A percentile compares a stretch with the other conserved stretches of the same genome.
Conservation (phyloP, 192 early-diverging fungal genomes). For the Pilobolus umbonatus region DNA sequence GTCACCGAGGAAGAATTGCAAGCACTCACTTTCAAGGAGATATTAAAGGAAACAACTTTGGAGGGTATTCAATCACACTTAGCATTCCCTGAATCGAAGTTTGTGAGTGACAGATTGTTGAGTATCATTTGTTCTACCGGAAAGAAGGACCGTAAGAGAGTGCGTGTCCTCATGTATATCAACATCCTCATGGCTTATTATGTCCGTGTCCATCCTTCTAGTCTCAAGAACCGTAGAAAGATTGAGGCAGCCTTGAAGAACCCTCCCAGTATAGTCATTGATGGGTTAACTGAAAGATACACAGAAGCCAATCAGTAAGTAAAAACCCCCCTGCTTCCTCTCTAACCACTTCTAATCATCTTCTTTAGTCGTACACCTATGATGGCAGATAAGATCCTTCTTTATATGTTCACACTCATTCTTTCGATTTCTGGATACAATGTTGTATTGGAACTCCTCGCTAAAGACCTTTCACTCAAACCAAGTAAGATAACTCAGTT, state of each 20-base stretch:
- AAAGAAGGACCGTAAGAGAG: conserved; percentile 47
- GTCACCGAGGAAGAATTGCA: conserved; percentile 58
- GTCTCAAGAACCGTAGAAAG: conserved; percentile 42
- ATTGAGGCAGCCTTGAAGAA: conserved; percentile 46
- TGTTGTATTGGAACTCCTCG: conserved; percentile 55
- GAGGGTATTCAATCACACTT: conserved; percentile 31
- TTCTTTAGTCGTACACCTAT: conserved; percentile 47
- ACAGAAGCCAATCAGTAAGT: conserved; percentile 52
- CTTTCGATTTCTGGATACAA: conserved; percentile 71
- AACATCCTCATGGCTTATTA: conserved; percentile 70
- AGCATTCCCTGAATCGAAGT: conserved; percentile 41
- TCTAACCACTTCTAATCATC: neutral
- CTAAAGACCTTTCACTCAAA: conserved; percentile 58
- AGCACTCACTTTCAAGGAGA: conserved; percentile 55
- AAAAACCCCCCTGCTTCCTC: conserved; percentile 3
- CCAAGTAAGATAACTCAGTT: conserved; percentile 38
- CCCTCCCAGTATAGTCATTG: conserved; percentile 53
- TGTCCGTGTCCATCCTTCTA: conserved; percentile 32
- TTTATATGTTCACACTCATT: conserved; percentile 68
- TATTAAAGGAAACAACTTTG: conserved; percentile 44
- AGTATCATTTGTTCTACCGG: conserved; percentile 32
- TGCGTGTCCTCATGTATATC: conserved; percentile 70
- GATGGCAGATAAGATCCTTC: conserved; percentile 69
- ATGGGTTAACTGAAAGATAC: conserved; percentile 59
- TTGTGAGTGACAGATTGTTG: conserved; percentile 38